Conservation (phyloP, 2,329 filamentous ascomycete genomes). For the Pseudopyricularia javanii region DNA sequence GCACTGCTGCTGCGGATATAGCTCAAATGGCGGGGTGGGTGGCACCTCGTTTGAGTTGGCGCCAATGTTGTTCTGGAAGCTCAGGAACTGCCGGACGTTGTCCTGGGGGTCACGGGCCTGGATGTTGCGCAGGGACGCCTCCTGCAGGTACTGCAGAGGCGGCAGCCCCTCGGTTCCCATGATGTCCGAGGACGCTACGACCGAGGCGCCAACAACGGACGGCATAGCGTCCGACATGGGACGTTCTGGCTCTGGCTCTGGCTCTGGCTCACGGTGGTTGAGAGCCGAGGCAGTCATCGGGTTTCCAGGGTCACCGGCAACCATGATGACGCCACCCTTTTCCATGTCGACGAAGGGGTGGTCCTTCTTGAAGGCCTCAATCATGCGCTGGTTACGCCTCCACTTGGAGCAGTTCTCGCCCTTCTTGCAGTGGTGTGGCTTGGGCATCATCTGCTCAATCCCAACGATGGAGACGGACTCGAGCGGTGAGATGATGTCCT, state of each 20-base stretch:
- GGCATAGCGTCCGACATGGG: slow-evolving; percentile 65
- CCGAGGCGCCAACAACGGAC: slow-evolving; percentile 30
- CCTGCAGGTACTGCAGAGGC: slow-evolving; percentile 58
- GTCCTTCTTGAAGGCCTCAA: slow-evolving; percentile 63
- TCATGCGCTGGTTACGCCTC: slow-evolving; percentile 65
- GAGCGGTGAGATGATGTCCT: slow-evolving; percentile 61
- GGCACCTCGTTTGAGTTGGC: slow-evolving; percentile 41
- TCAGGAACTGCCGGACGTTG: slow-evolving; percentile 83
- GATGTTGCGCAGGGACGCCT: slow-evolving; percentile 58
- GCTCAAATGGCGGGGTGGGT: slow-evolving; percentile 58
- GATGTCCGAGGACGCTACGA: slow-evolving; percentile 84
- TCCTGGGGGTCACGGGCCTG: slow-evolving; percentile 74
- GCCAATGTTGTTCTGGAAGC: slow-evolving; percentile 57
- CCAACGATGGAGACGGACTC: slow-evolving; percentile 86
- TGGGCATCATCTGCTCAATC: slow-evolving; percentile 80
- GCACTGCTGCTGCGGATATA: slow-evolving; percentile 27
- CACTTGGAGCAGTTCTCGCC: slow-evolving; percentile 78
- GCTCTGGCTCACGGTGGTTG: slow-evolving; percentile 25
- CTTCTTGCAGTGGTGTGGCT: slow-evolving; percentile 73
- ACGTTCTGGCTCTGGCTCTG: slow-evolving; percentile 39
- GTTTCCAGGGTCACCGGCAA: slow-evolving; percentile 71
- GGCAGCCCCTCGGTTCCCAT: slow-evolving; percentile 58
- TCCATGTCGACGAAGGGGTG: slow-evolving; percentile 55
- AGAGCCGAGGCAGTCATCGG: slow-evolving; percentile 48
- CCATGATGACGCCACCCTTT: slow-evolving; percentile 56